Evolutionary conservation across 306 rosid genomes (phyloP).

Genomic region (Vigna hirtella): DNA sequence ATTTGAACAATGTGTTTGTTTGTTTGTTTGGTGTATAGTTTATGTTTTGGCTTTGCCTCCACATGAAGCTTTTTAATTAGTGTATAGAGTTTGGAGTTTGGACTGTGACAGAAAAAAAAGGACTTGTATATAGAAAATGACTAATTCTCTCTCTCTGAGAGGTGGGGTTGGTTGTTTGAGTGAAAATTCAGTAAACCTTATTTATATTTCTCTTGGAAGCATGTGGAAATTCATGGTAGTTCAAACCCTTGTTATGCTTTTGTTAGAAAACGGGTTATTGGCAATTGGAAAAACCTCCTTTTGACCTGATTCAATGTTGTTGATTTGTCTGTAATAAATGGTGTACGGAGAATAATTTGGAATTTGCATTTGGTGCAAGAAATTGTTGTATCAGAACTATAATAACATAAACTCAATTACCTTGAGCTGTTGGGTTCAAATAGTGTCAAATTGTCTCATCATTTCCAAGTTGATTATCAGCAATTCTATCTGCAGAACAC

Average conservation of each 20-base stretch:
- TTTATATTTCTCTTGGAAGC: slow-evolving; percentile 43
- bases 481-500: background rate
- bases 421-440: too few relatives aligned
- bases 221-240: slow-evolving; percentile 29
- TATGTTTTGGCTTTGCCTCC: slow-evolving; percentile 81
- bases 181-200: slow-evolving; percentile 68
- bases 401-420: too few relatives aligned
- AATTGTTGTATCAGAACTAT: background rate
- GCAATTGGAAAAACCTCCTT: slow-evolving; percentile 29
- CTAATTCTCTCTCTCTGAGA: slow-evolving; percentile 49
- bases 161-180: slow-evolving; percentile 78
- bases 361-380: slow-evolving; percentile 43
- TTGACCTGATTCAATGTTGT: slow-evolving; percentile 49
- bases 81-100: slow-evolving; percentile 54
- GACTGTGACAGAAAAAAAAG: slow-evolving; percentile 69
- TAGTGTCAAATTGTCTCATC: slow-evolving; percentile 13
- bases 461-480: slow-evolving; percentile 16
- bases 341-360: slow-evolving; percentile 3
- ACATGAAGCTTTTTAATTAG: slow-evolving; percentile 58
- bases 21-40: slow-evolving; percentile 63
- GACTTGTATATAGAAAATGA: slow-evolving; percentile 73
- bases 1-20: slow-evolving; percentile 32
- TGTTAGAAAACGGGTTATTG: slow-evolving; percentile 23
- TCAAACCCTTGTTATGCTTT: slow-evolving; percentile 38
- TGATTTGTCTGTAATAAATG: slow-evolving; percentile 30